Percentiles rank a stretch among this genome's conserved stretches.
phyloP scores from a whole-genome alignment of 2,329 filamentous ascomycete species.

The Aspergillus sp. region DNA sequence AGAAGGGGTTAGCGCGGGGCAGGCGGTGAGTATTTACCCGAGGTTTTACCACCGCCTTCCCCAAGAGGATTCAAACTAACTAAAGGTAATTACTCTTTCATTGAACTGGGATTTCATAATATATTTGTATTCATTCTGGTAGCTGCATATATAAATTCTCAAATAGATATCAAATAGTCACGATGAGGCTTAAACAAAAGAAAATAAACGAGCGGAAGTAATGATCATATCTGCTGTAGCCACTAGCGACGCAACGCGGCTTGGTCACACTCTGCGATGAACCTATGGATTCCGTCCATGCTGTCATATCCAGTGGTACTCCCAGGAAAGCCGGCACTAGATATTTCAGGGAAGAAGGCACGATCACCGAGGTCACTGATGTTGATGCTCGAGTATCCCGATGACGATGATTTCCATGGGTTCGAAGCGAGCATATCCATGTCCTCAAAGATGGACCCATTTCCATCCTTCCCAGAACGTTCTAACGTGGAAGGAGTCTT shows the following conservation, averaged over 20 bases:
- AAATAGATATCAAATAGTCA: constrained; percentile 5
- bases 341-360: constrained; percentile 31
- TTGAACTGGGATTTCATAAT: too few relatives aligned
- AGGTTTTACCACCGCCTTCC: constrained; percentile 12
- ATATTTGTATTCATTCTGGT: not conserved
- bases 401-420: constrained; percentile 45
- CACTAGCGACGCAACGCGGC: constrained; percentile 21
- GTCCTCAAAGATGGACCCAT: constrained; percentile 34
- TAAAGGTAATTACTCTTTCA: too few relatives aligned
- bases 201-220: constrained; percentile 3
- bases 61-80: too few relatives aligned
- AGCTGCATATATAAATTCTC: constrained; percentile 2
- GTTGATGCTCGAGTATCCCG: constrained; percentile 51
- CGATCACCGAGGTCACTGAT: constrained; percentile 44
- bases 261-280: constrained; percentile 56
- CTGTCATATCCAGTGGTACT: constrained; percentile 50
- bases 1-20: constrained; percentile 21
- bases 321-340: constrained; percentile 27
- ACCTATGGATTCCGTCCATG: constrained; percentile 57
- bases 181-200: constrained; percentile 3
- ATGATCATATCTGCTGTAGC: not conserved
- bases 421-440: constrained; percentile 41
- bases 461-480: constrained; percentile 17
- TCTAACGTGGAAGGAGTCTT: constrained; percentile 16
- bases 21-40: constrained; percentile 14